Conservation (phyloP, 768 basidiomycete genomes). For the Hericium rajendrae region DNA sequence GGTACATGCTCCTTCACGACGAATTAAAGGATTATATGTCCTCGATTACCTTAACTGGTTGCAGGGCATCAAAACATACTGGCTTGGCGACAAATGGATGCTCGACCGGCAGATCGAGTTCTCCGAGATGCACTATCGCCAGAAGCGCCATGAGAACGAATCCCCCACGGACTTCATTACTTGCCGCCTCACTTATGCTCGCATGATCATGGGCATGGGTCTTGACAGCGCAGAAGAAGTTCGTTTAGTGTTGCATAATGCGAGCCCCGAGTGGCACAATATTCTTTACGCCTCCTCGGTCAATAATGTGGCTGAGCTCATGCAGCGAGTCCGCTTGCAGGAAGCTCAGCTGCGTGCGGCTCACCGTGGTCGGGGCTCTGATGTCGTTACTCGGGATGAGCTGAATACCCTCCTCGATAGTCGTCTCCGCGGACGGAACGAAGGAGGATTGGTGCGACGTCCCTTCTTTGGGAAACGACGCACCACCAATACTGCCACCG, state of each 20-base stretch:
- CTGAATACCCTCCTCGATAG: not conserved
- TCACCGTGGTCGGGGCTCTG: not conserved
- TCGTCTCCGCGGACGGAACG: too few species aligned
- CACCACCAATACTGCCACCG: not conserved
- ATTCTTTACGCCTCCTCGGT: too few species aligned
- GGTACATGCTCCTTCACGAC: too few species aligned
- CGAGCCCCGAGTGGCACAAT: too few species aligned
- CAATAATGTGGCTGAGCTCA: too few species aligned
- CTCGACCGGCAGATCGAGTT: not conserved
- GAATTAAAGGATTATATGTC: too few species aligned
- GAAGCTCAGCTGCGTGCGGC: not conserved
- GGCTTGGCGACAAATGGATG: not conserved
- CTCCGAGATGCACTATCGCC: too few species aligned
- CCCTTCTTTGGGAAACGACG: not conserved
- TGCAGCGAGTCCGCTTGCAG: not conserved
- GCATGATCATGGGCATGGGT: not conserved
- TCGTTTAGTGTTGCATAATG: too few species aligned
- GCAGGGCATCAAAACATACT: not conserved
- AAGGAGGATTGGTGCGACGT: not conserved
- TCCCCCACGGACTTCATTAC: not conserved
- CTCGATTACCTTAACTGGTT: not conserved
- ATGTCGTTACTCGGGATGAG: not conserved
- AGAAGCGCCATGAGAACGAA: too few species aligned
- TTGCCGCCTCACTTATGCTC: not conserved
- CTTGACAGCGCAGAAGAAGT: not conserved